phyloP scores from a whole-genome alignment of 352 stramenopile genomes.

The Globisporangium carolinianum region DNA sequence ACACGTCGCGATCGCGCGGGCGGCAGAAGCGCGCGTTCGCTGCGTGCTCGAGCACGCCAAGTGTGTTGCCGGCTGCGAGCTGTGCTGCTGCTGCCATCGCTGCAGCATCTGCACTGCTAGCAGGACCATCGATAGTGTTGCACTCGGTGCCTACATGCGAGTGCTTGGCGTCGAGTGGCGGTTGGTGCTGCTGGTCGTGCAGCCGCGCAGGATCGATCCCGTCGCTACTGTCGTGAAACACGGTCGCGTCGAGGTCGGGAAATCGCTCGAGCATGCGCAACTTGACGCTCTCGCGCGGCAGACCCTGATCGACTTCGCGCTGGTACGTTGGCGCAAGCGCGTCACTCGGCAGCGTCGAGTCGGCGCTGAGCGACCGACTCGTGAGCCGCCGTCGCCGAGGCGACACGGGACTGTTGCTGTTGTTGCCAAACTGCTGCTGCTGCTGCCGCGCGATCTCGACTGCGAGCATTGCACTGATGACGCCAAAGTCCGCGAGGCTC shows the following conservation, averaged over 20 bases:
- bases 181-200: conserved; percentile 11
- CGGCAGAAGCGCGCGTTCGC: conserved; percentile 49
- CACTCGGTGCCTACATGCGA: not conserved
- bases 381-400: conserved; percentile 13
- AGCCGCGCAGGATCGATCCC: conserved; percentile 25
- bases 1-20: conserved; percentile 33
- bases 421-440: not conserved
- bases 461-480: conserved; percentile 32
- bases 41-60: conserved; percentile 37
- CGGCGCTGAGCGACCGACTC: conserved; percentile 13
- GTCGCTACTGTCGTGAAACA: conserved; percentile 32
- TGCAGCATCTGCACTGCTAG: not conserved
- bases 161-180: conserved; percentile 17
- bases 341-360: conserved; percentile 3
- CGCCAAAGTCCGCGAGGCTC: conserved; percentile 27
- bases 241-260: conserved; percentile 35
- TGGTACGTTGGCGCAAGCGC: conserved; percentile 19
- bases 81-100: not conserved
- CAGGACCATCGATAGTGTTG: not conserved
- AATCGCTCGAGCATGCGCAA: conserved; percentile 40
- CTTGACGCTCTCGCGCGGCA: conserved; percentile 53
- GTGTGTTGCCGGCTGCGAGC: conserved; percentile 16
- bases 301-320: conserved; percentile 38
- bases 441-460: conserved; percentile 22
- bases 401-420: conserved; percentile 7